Evolutionary conservation across 352 stramenopile species (phyloP).

Genomic region (Phytophthora ramorum): DNA sequence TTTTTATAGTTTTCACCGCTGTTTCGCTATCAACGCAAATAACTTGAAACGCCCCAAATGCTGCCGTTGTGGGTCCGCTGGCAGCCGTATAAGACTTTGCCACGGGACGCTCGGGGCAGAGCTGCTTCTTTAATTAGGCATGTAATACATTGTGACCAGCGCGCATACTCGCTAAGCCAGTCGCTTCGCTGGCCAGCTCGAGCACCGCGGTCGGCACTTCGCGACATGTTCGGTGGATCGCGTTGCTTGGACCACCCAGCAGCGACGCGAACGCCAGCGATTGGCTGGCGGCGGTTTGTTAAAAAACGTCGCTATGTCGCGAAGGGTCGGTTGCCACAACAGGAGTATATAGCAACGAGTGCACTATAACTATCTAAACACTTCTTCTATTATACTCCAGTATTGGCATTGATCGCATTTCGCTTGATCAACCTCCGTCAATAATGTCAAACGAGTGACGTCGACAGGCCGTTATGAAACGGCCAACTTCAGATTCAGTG

Average conservation of each 20-base stretch:
- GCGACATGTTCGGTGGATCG: conserved; percentile 13
- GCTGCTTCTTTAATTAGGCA: too few species aligned
- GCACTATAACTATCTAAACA: background rate
- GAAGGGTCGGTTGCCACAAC: background rate
- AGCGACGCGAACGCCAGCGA: conserved; percentile 7
- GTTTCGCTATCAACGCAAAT: too few species aligned
- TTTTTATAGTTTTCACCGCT: background rate
- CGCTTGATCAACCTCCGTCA: conserved; percentile 5
- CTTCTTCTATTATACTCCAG: background rate
- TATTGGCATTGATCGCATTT: background rate
- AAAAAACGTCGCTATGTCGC: conserved; percentile 8
- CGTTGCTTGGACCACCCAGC: conserved; percentile 2
- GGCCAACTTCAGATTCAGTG: conserved; percentile 17
- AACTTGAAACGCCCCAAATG: too few species aligned
- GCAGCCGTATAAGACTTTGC: too few species aligned
- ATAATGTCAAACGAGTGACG: conserved; percentile 24
- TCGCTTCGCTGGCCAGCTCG: too few species aligned
- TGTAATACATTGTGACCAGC: too few species aligned
- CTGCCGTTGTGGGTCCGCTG: too few species aligned
- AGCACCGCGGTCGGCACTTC: background rate
- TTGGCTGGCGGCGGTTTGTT: conserved; percentile 27
- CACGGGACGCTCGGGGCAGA: too few species aligned
- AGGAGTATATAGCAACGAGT: background rate
- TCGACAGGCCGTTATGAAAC: conserved; percentile 27
- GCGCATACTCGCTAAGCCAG: too few species aligned